Conservation (phyloP, 768 basidiomycete genomes). For the Leccinum subgranulosum region DNA sequence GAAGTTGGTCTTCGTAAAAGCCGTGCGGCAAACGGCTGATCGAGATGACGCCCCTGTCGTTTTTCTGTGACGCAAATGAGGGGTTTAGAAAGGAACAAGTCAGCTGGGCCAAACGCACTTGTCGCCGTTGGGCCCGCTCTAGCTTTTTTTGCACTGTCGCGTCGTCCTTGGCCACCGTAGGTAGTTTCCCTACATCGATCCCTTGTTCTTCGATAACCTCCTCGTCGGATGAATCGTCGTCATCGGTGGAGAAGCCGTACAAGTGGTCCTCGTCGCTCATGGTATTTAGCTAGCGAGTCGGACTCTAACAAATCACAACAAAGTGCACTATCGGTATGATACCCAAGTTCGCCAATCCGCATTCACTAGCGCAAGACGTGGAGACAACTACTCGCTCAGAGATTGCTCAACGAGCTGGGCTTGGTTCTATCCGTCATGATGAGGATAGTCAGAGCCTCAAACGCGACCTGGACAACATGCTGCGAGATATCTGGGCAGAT, state of each 20-base stretch:
- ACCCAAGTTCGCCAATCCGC: slow-evolving; percentile 47
- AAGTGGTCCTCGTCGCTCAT: slow-evolving; percentile 45
- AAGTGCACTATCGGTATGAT: slow-evolving; percentile 20
- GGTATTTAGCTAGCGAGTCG: not conserved
- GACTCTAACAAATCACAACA: slow-evolving; percentile 22
- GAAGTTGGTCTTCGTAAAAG: slow-evolving; percentile 94
- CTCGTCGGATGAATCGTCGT: slow-evolving; percentile 76
- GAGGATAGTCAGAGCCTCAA: slow-evolving; percentile 12
- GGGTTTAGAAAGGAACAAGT: not conserved
- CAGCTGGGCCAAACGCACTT: slow-evolving; percentile 43
- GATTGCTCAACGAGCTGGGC: slow-evolving; percentile 13
- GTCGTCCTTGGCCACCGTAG: slow-evolving; percentile 88
- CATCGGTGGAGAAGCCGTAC: slow-evolving; percentile 75
- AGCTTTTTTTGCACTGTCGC: slow-evolving; percentile 65
- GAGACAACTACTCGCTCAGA: slow-evolving; percentile 37
- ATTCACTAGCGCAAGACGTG: slow-evolving; percentile 34
- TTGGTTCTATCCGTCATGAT: slow-evolving; percentile 1
- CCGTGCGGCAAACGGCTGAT: slow-evolving; percentile 93
- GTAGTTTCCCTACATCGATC: slow-evolving; percentile 72
- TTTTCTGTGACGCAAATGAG: slow-evolving; percentile 34
- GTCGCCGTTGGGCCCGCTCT: slow-evolving; percentile 59
- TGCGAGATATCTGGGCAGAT: slow-evolving; percentile 21
- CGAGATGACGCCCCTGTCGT: slow-evolving; percentile 81
- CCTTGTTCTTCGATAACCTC: slow-evolving; percentile 56
- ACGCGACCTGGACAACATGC: slow-evolving; percentile 21